Evolutionary conservation across 352 stramenopile genomes (phyloP).

Genomic region (Saprolegnia parasitica): DNA sequence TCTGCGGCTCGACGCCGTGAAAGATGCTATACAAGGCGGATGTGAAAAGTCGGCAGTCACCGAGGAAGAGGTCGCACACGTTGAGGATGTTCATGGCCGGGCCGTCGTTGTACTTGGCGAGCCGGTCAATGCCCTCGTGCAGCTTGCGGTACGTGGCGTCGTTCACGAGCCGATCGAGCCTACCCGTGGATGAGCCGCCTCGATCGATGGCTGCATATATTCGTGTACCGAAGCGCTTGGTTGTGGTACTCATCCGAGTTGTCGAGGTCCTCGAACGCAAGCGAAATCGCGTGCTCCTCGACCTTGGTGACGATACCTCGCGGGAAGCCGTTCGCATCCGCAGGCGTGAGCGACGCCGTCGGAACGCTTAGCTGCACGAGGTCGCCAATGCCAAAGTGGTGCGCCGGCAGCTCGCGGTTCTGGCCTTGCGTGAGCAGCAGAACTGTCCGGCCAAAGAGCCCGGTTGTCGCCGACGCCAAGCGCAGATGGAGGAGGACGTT

Average conservation of each 20-base stretch:
- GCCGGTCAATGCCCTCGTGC: constrained; percentile 49
- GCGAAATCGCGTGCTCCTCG: constrained; percentile 52
- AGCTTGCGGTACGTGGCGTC: constrained; percentile 82
- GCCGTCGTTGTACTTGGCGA: constrained; percentile 61
- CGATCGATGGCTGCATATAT: constrained; percentile 17
- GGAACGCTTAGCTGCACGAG: constrained; percentile 58
- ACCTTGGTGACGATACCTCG: constrained; percentile 62
- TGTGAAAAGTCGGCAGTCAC: not conserved
- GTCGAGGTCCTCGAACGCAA: constrained; percentile 50
- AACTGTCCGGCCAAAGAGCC: constrained; percentile 63
- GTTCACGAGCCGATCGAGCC: constrained; percentile 80
- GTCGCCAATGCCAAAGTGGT: constrained; percentile 81
- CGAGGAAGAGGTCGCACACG: constrained; percentile 39
- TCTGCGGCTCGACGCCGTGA: constrained; percentile 41
- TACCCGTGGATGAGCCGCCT: constrained; percentile 33
- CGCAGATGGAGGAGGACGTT: constrained; percentile 57
- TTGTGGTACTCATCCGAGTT: constrained; percentile 49
- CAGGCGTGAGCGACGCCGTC: constrained; percentile 29
- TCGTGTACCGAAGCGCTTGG: constrained; percentile 21
- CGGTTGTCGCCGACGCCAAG: constrained; percentile 43
- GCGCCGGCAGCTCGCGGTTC: constrained; percentile 33
- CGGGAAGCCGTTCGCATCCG: constrained; percentile 32
- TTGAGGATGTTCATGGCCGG: constrained; percentile 56
- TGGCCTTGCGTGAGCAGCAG: constrained; percentile 55
- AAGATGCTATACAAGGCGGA: constrained; percentile 44